Evolutionary conservation across 163 green algal genomes (phyloP).

Genomic region (Trebouxiophyceae sp.): DNA sequence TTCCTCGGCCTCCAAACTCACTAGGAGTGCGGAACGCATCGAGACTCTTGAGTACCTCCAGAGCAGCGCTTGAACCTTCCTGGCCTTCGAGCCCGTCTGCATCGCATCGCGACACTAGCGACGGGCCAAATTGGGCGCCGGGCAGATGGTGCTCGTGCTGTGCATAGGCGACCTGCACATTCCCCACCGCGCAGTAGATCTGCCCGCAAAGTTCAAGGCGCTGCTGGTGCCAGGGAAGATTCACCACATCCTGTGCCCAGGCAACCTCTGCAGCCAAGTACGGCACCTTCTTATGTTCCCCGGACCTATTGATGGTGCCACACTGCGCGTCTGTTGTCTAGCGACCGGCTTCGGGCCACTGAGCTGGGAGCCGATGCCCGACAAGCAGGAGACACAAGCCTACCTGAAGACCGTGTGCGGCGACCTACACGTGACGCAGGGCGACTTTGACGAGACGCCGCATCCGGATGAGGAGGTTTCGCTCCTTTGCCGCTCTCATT

Average conservation of each 20-base stretch:
- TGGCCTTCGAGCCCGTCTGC: too few relatives aligned
- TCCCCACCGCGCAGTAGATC: conserved; percentile 69
- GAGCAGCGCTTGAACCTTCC: too few relatives aligned
- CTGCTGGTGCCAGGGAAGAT: conserved; percentile 92
- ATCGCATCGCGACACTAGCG: too few relatives aligned
- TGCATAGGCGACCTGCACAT: conserved; percentile 91
- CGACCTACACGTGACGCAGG: conserved; percentile 72
- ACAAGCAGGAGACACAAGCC: conserved; percentile 59
- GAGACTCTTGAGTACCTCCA: too few relatives aligned
- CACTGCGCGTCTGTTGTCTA: too few relatives aligned
- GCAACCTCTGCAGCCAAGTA: conserved; percentile 84
- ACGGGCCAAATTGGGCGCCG: too few relatives aligned
- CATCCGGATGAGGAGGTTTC: conserved; percentile 52
- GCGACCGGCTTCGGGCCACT: not conserved
- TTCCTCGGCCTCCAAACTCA: too few relatives aligned
- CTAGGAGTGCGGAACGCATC: too few relatives aligned
- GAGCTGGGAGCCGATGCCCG: not conserved
- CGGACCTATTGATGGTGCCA: too few relatives aligned
- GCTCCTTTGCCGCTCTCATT: not conserved
- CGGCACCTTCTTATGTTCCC: too few relatives aligned
- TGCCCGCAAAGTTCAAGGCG: conserved; percentile 86
- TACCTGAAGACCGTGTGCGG: conserved; percentile 80
- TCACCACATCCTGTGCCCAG: conserved; percentile 78
- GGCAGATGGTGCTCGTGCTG: conserved; percentile 85
- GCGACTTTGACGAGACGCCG: conserved; percentile 86